phyloP scores from a whole-genome alignment of 108 stramenopile genomes.

The Skeletonema menzelii region DNA sequence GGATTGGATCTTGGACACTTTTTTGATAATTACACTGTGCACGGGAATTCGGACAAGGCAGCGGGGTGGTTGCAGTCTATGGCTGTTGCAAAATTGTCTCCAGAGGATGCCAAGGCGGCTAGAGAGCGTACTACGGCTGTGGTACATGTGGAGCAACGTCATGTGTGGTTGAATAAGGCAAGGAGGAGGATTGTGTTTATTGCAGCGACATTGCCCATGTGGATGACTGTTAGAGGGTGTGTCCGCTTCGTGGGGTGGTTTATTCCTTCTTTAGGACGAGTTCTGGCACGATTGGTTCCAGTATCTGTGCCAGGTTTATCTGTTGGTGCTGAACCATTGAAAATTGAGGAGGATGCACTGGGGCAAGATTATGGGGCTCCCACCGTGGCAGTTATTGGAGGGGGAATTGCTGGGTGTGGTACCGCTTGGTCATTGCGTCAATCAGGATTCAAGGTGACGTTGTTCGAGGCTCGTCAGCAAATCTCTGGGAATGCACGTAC shows the following conservation, averaged over 20 bases:
- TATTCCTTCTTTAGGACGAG: conserved; percentile 22
- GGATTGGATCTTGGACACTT: conserved; percentile 54
- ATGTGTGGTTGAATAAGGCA: conserved; percentile 22
- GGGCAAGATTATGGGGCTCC: conserved; percentile 7
- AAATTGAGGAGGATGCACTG: background rate
- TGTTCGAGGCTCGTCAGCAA: conserved; percentile 52
- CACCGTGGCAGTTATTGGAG: conserved; percentile 60
- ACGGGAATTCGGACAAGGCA: conserved; percentile 46
- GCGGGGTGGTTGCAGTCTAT: conserved; percentile 46
- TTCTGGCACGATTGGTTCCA: conserved; percentile 40
- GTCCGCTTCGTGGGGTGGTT: conserved; percentile 40
- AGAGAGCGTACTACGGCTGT: conserved; percentile 17
- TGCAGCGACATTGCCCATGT: conserved; percentile 44
- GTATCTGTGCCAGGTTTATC: conserved; percentile 49
- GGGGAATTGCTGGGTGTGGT: conserved; percentile 64
- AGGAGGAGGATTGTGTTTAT: conserved; percentile 40
- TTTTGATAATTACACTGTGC: conserved; percentile 56
- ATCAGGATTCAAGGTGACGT: conserved; percentile 46
- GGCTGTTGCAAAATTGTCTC: conserved; percentile 43
- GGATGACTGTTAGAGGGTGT: conserved; percentile 46
- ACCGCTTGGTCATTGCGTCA: conserved; percentile 58
- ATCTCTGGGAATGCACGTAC: conserved; percentile 63
- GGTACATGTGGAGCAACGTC: conserved; percentile 41
- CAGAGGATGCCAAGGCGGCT: conserved; percentile 25
- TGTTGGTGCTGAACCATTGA: conserved; percentile 49